Evolutionary conservation across 1,284 basidiomycete species (phyloP), one percentile per base, ranked within the genome.

Genomic region (Paramarasmius palmivorus): DNA sequence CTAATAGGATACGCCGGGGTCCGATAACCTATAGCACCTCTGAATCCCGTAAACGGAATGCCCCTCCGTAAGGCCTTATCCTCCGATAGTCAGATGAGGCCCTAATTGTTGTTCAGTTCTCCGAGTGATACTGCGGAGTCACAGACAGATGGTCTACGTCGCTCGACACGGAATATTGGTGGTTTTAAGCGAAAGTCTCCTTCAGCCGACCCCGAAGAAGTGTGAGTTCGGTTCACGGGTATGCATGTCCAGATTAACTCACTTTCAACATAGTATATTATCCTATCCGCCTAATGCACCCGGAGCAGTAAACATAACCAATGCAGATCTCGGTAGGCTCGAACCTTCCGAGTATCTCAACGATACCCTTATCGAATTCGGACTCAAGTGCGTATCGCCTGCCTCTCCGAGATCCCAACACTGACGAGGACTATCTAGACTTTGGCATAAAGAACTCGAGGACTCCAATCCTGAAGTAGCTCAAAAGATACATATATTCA

Each of bases 351-450:
- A 95, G 65, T 98, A 89, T 66, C 75, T 99, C 45, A 99, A 99
- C 67, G 97, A 99, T 72, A 95, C 92, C 0, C 72, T 98, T 22
- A 93, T 99, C 42, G 96, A 99, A 65, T 97, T 96, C 65, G 96
- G 93, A 2, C 76, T 99, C 32, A 94, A 93, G 90, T 93, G 64
- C 48, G 88, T 74, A 15, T 20, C 17, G 41, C 32, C 32, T 39
- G 42, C 23, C 20, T 12, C 37, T 6, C 46, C 20, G 45, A 19
- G 8, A 19, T 19, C 19, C 8, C 42, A 14, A 25, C n/a, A 6
- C 46, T 46, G 32, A 53, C 34, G 47, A 60, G 39, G 32, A 39
- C 46, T 39, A 35, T 9, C 50, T 54, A 95, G 93, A 65, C 73
- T 86, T 19, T 90, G 88, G 81, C 72, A 89, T 10, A 76, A 74